phyloP scores from a whole-genome alignment of 2,329 filamentous ascomycete genomes.

The Aquanectria penicillioides region DNA sequence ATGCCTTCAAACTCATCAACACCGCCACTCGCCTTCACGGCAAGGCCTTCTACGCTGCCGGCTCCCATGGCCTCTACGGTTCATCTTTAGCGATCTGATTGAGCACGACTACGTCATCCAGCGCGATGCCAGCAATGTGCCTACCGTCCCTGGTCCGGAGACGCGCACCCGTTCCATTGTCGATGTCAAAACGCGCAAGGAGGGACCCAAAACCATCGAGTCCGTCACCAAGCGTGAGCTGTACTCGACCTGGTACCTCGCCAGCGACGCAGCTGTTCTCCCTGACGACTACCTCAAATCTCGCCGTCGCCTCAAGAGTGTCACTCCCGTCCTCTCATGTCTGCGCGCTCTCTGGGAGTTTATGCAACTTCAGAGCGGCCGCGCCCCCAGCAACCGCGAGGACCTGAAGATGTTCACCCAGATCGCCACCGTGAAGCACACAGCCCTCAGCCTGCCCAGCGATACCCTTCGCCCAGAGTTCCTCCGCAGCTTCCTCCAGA shows the following conservation, averaged over 20 bases:
- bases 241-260: slow-evolving; percentile 89
- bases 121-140: slow-evolving; percentile 81
- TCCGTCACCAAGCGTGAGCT: slow-evolving; percentile 90
- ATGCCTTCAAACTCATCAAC: slow-evolving; percentile 82
- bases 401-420: slow-evolving; percentile 82
- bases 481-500: slow-evolving; percentile 85
- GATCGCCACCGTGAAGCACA: slow-evolving; percentile 81
- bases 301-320: slow-evolving; percentile 74
- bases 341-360: slow-evolving; percentile 93
- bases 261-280: slow-evolving; percentile 79
- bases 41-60: slow-evolving; percentile 88
- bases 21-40: slow-evolving; percentile 82
- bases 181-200: slow-evolving; percentile 74
- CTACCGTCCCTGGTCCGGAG: slow-evolving; percentile 70
- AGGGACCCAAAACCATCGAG: slow-evolving; percentile 77
- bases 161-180: slow-evolving; percentile 81
- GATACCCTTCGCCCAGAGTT: slow-evolving; percentile 77
- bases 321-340: slow-evolving; percentile 87
- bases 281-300: slow-evolving; percentile 73
- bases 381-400: slow-evolving; percentile 65
- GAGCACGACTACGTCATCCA: slow-evolving; percentile 91
- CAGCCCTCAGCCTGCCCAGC: slow-evolving; percentile 74
- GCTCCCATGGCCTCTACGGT: slow-evolving; percentile 93
- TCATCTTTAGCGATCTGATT: slow-evolving; percentile 93
- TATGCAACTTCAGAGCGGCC: slow-evolving; percentile 60